A percentile compares a stretch with the other conserved stretches of the same genome.
phyloP scores from a whole-genome alignment of 768 basidiomycete genomes.

The Agrocybe praecox region DNA sequence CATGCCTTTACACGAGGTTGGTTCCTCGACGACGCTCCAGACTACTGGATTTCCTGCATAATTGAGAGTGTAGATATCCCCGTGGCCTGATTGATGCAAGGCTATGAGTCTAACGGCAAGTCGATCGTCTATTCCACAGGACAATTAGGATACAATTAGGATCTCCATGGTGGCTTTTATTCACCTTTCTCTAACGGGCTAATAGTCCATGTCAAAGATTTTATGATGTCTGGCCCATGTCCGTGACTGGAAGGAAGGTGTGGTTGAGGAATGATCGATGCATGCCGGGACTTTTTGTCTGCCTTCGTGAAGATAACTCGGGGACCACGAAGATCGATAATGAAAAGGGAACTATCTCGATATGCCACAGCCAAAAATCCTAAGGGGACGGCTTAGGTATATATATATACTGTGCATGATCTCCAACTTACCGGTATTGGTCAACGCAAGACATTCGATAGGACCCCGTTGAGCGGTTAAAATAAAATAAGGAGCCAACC shows the following conservation, averaged over 20 bases:
- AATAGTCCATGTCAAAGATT: constrained; percentile 69
- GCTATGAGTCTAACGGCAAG: constrained; percentile 64
- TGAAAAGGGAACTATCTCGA: constrained; percentile 53
- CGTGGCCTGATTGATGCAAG: constrained; percentile 55
- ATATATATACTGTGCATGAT: no score
- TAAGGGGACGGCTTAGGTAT: constrained; percentile 25
- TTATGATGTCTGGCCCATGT: constrained; percentile 49
- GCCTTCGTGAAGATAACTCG: constrained; percentile 56
- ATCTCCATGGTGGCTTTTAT: neutral
- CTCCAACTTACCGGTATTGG: constrained; percentile 71
- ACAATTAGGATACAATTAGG: neutral
- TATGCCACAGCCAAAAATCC: constrained; percentile 82
- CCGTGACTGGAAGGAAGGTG: constrained; percentile 35
- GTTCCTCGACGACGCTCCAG: constrained; percentile 37
- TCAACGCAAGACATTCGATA: constrained; percentile 59
- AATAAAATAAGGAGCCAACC: constrained; percentile 65
- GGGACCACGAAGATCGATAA: constrained; percentile 79
- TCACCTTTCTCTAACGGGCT: constrained; percentile 56
- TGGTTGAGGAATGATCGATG: constrained; percentile 20
- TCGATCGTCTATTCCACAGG: constrained; percentile 38
- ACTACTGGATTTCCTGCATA: constrained; percentile 34
- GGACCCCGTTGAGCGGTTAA: constrained; percentile 50
- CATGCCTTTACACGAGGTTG: constrained; percentile 39
- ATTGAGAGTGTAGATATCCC: constrained; percentile 57
- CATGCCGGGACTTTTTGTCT: constrained; percentile 40